These are phyloP conservation scores for Pseudogymnoascus verrucosus DNA, from an alignment of 2,329 filamentous ascomycete species.

Conservation along the genomic window DNA sequence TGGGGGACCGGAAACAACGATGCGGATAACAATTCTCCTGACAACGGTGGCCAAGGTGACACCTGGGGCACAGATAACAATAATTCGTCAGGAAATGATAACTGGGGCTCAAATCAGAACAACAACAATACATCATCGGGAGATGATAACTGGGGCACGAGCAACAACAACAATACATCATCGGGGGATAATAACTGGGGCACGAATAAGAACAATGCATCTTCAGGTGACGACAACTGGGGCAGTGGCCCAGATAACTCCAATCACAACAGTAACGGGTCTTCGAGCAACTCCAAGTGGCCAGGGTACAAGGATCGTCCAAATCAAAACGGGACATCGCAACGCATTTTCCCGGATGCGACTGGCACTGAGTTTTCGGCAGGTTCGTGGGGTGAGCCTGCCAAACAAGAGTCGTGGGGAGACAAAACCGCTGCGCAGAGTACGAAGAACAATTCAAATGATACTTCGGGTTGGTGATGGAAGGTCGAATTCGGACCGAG, in stretches of 20 bases:
- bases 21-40: not conserved
- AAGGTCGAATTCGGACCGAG: not conserved
- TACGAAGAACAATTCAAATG: not conserved
- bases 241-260: not conserved
- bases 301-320: slow-evolving; percentile 1
- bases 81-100: slow-evolving; percentile 9
- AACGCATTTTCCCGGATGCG: slow-evolving; percentile 4
- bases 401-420: slow-evolving; percentile 4
- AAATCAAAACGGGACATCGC: slow-evolving; percentile 1
- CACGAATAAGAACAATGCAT: slow-evolving; percentile 5
- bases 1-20: slow-evolving; percentile 11
- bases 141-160: not conserved
- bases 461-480: not conserved
- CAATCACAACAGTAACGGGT: slow-evolving; percentile 4
- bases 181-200: slow-evolving; percentile 5
- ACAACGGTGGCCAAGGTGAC: not conserved
- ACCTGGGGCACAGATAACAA: slow-evolving; percentile 9
- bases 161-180: slow-evolving; percentile 11
- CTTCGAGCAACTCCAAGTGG: slow-evolving; percentile 7
- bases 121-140: slow-evolving; percentile 9
- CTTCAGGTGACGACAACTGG: slow-evolving; percentile 10
- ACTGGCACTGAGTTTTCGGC: slow-evolving; percentile 12
- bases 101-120: slow-evolving; percentile 9
- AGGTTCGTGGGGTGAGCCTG: slow-evolving; percentile 15
- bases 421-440: slow-evolving; percentile 9